phyloP scores from a whole-genome alignment of 805 yeast species.

The Pichia gijzeniarum region DNA sequence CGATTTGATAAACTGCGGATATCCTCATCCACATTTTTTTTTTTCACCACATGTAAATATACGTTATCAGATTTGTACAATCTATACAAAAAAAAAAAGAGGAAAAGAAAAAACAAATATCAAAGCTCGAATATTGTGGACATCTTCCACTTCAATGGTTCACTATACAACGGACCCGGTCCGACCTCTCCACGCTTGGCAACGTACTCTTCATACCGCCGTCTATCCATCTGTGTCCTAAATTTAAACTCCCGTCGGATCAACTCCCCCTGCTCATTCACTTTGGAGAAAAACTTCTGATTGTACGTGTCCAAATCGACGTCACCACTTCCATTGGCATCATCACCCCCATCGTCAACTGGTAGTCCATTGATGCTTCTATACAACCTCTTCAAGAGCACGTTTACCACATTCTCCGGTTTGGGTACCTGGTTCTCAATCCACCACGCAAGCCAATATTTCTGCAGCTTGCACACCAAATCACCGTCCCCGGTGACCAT shows the following conservation, averaged over 20 bases:
- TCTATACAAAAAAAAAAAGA: too few relatives aligned
- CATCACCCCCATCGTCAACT: background rate
- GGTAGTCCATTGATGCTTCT: conserved; percentile 33
- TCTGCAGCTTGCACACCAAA: conserved; percentile 9
- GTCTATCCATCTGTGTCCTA: conserved; percentile 23
- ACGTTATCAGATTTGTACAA: too few relatives aligned
- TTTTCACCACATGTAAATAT: too few relatives aligned
- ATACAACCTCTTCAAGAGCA: conserved; percentile 41
- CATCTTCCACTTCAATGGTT: conserved; percentile 27
- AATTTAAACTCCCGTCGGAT: conserved; percentile 27
- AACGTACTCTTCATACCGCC: conserved; percentile 19
- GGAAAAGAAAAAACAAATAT: too few relatives aligned
- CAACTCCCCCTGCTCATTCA: conserved; percentile 20
- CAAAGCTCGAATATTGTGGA: conserved; percentile 14
- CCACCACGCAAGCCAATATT: conserved; percentile 30
- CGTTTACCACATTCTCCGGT: conserved; percentile 35
- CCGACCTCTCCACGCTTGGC: too few relatives aligned
- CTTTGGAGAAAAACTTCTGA: conserved; percentile 23
- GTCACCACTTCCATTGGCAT: too few relatives aligned
- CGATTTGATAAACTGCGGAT: too few relatives aligned
- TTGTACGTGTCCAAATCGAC: conserved; percentile 25
- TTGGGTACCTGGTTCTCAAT: conserved; percentile 27
- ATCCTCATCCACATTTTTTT: too few relatives aligned
- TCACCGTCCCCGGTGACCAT: conserved; percentile 5
- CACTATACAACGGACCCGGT: conserved; percentile 5